Conservation (phyloP, 495 filamentous ascomycete species). For the Choiromyces venosus region DNA sequence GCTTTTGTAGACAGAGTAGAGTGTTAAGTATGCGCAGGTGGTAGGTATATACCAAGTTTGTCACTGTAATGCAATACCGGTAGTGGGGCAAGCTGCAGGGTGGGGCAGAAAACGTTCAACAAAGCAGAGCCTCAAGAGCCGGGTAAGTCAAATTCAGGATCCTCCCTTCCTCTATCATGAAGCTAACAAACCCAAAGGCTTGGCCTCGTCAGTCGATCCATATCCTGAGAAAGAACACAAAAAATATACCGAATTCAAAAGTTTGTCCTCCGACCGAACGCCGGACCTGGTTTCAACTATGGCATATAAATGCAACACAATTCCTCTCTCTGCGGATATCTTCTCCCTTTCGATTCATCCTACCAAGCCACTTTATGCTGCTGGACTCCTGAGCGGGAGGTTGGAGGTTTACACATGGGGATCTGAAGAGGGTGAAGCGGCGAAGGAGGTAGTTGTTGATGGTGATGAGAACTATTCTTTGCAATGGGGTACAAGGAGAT, state of each 20-base stretch:
- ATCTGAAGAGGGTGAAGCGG: conserved; percentile 34
- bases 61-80: background rate
- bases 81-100: background rate
- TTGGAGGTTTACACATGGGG: conserved; percentile 76
- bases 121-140: background rate
- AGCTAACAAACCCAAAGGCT: background rate
- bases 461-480: conserved; percentile 45
- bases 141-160: background rate
- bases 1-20: background rate
- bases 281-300: conserved; percentile 2
- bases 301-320: conserved; percentile 28
- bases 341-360: conserved; percentile 88
- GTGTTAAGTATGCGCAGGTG: background rate
- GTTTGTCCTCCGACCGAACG: background rate
- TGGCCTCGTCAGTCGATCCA: background rate
- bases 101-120: background rate
- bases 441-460: conserved; percentile 39
- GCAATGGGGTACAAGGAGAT: conserved; percentile 73
- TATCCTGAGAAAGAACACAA: background rate
- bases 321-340: conserved; percentile 78
- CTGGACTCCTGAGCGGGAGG: conserved; percentile 78
- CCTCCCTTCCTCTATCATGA: background rate
- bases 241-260: background rate
- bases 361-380: conserved; percentile 69
- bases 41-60: background rate